Evolutionary conservation across 202 grass and related monocot species (phyloP).

Genomic region (Schoenoplectus triqueter): DNA sequence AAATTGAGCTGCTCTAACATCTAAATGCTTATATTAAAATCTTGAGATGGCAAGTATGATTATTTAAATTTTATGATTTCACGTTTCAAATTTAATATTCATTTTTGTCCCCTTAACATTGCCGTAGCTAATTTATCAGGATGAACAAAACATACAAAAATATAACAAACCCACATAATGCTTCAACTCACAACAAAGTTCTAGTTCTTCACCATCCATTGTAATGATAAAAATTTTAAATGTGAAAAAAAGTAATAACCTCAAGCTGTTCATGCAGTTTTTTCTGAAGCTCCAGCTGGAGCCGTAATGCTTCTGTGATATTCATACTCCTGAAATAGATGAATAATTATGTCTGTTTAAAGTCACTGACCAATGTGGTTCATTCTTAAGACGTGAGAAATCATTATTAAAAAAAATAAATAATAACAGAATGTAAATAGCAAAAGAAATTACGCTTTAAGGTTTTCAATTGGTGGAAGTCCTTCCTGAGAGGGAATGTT

Average conservation of each 20-base stretch:
- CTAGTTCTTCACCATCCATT: background rate
- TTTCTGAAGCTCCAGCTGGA: conserved; percentile 98
- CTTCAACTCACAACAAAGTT: background rate
- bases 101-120: background rate
- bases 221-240: background rate
- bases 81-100: background rate
- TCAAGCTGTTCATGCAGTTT: conserved; percentile 97
- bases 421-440: background rate
- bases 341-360: conserved; percentile 12
- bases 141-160: conserved; percentile 8
- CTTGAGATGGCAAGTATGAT: background rate
- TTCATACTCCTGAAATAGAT: conserved; percentile 63
- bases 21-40: background rate
- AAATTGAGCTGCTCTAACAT: background rate
- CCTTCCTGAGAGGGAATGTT: conserved; percentile 57
- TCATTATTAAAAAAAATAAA: background rate
- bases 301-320: conserved; percentile 86
- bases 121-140: background rate
- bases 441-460: conserved; percentile 60
- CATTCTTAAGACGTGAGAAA: conserved; percentile 28
- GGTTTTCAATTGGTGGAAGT: conserved; percentile 60
- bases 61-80: conserved; percentile 19
- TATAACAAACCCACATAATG: conserved; percentile 8
- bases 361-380: conserved; percentile 14
- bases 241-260: conserved; percentile 47